phyloP scores from a whole-genome alignment of 352 stramenopile species.

The Phytophthora cryptogea region DNA sequence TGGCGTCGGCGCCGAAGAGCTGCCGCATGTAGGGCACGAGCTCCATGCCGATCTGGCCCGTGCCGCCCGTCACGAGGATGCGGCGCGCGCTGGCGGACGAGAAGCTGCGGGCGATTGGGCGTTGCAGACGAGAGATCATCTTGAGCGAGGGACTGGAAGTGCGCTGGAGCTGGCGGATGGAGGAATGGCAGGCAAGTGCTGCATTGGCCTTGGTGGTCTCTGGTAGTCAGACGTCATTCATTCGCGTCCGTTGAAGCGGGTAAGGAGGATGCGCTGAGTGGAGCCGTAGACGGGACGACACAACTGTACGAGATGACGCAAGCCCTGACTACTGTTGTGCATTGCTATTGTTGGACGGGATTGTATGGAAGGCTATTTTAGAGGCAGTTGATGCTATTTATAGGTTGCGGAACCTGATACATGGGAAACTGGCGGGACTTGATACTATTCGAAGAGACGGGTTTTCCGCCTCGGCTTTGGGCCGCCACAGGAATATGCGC shows the following conservation, averaged over 20 bases:
- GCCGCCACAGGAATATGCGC: constrained; percentile 31
- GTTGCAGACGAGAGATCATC: constrained; percentile 25
- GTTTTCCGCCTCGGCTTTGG: constrained; percentile 2
- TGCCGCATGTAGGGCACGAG: constrained; percentile 79
- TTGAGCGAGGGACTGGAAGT: neutral
- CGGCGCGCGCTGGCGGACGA: constrained; percentile 32
- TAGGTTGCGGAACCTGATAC: neutral
- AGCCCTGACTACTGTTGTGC: neutral
- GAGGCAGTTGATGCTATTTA: neutral
- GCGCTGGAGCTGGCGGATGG: constrained; percentile 16
- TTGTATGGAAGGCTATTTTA: neutral
- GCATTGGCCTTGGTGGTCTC: neutral
- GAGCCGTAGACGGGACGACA: neutral
- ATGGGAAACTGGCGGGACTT: neutral
- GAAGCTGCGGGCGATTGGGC: constrained; percentile 16
- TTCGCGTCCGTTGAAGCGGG: constrained; percentile 27
- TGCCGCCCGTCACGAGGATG: constrained; percentile 82
- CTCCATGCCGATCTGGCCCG: constrained; percentile 88
- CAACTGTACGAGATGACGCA: constrained; percentile 2
- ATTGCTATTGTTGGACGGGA: no score
- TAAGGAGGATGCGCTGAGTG: constrained; percentile 10
- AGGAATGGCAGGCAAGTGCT: constrained; percentile 21
- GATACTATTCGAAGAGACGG: neutral
- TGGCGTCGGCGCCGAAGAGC: constrained; percentile 56
- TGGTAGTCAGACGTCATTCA: constrained; percentile 31